Base-by-base conservation (phyloP, 2,329 filamentous ascomycete species). In the Neocatenulostroma microsporum region DNA sequence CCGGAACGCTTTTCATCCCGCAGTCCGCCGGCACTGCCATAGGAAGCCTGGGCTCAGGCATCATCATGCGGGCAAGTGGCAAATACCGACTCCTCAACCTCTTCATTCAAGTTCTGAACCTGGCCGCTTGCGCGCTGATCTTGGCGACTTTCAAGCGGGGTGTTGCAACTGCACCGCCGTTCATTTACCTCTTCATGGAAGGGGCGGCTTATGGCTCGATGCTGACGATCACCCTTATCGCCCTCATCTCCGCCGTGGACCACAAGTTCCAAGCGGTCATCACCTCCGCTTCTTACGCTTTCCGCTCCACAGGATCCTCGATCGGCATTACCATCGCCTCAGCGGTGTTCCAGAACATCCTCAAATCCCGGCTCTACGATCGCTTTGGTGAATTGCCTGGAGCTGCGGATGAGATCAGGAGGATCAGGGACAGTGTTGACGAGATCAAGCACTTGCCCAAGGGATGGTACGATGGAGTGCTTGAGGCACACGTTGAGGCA, bases 201-300 rank as follows among this genome's bases (percentile, higher is more conserved):
- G 87, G 87, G 14, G 62, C 70, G 7, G 81, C 84, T 3, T 88
- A 89, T 50, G 84, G 84, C 30, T 77, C 76, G 34, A 87, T 87
- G 74, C 69, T 94, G 27, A 94, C 86, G 1, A 74, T 82, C 10
- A 91, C 84, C 0, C 68, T 94, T 11, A 71, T 94, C 6, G 83
- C 84, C 0, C 79, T 88, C 46, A 85, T 94, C 34, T 78, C 83
- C 0, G 78, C 86, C 0, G 85, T 94, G 5, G 80, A 84, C 24
- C 86, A 93, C 58, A 72, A 82, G 10, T 76, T 89, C 47, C 87
- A 94, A 59, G 87, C 88, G 4, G 84, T 93, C 34, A 78, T 93
- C 49, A 94, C 87, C 0, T 85, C 83, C 1, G 83, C 84, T 0
- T 88, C 81, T 0, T 94, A 86, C 49, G 80, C 80, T 1, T 87